Conservation (phyloP, 352 stramenopile species). For the Globisporangium echinulatum region DNA sequence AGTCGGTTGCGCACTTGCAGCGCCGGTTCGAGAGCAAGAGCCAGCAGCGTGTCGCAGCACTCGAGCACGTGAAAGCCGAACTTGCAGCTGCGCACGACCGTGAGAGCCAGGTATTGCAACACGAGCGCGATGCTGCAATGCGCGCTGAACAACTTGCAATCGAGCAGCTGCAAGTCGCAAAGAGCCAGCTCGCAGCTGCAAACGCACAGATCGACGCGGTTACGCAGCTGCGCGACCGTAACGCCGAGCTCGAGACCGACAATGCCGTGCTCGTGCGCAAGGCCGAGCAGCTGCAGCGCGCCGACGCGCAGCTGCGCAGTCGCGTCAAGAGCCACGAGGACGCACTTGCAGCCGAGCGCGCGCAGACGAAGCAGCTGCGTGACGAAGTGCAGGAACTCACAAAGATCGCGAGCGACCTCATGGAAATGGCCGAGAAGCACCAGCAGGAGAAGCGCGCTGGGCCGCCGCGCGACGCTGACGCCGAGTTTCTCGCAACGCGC, state of each 20-base stretch:
- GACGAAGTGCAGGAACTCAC: constrained; percentile 48
- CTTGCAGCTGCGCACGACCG: constrained; percentile 29
- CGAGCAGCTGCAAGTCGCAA: constrained; percentile 23
- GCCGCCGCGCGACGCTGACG: constrained; percentile 4
- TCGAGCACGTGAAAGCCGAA: constrained; percentile 36
- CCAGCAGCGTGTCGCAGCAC: constrained; percentile 35
- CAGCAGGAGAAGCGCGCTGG: constrained; percentile 26
- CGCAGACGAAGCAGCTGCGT: constrained; percentile 29
- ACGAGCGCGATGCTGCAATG: constrained; percentile 22
- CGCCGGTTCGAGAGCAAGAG: constrained; percentile 52
- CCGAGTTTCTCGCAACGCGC: constrained; percentile 9
- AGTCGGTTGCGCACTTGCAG: constrained; percentile 66
- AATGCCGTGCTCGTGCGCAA: constrained; percentile 62
- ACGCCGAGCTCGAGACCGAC: constrained; percentile 38
- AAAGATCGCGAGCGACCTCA: constrained; percentile 53
- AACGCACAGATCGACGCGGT: constrained; percentile 24
- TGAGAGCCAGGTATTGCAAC: constrained; percentile 20
- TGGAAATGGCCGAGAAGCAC: constrained; percentile 61
- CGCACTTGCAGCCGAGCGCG: constrained; percentile 25
- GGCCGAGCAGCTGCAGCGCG: constrained; percentile 52
- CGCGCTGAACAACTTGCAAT: constrained; percentile 25
- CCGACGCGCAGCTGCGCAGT: constrained; percentile 45
- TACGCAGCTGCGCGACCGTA: too few species aligned
- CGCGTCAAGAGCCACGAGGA: constrained; percentile 38
- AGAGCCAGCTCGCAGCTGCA: constrained; percentile 24